These are phyloP conservation scores for Cotoneaster glaucophyllus DNA, from an alignment of 306 rosid species.

Conservation along the genomic window DNA sequence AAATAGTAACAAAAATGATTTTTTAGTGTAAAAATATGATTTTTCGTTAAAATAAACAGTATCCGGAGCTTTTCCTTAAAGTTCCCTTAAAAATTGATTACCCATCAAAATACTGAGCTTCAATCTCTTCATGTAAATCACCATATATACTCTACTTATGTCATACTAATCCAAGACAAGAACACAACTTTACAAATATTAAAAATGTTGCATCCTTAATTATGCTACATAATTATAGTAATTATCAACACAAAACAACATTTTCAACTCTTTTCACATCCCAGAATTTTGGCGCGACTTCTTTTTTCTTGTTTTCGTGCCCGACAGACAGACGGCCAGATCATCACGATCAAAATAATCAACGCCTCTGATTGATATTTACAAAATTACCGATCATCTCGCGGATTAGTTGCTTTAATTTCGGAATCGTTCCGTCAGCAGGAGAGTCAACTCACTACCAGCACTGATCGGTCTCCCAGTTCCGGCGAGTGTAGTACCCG, in stretches of 20 bases:
- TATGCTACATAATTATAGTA: background rate
- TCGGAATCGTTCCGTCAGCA: background rate
- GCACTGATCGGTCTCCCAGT: conserved; percentile 99
- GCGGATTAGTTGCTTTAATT: background rate
- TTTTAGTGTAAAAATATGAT: too few species aligned
- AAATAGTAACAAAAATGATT: too few species aligned
- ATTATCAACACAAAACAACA: background rate
- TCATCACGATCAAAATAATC: background rate
- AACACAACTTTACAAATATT: background rate
- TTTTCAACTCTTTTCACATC: background rate
- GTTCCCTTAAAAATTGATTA: background rate
- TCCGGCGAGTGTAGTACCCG: conserved; percentile 52
- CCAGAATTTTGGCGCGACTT: background rate
- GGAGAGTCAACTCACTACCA: conserved; percentile 62
- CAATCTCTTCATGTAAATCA: background rate
- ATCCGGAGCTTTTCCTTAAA: too few species aligned
- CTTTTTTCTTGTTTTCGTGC: background rate
- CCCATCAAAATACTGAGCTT: conserved; percentile 15
- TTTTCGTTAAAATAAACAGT: too few species aligned
- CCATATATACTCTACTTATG: background rate
- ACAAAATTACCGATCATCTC: background rate
- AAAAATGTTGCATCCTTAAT: background rate
- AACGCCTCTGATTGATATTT: conserved; percentile 24
- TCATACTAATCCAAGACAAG: background rate
- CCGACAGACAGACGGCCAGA: background rate